Evolutionary conservation across 192 early-diverging fungal species (phyloP).

Genomic region (Backusella psychrophila): DNA sequence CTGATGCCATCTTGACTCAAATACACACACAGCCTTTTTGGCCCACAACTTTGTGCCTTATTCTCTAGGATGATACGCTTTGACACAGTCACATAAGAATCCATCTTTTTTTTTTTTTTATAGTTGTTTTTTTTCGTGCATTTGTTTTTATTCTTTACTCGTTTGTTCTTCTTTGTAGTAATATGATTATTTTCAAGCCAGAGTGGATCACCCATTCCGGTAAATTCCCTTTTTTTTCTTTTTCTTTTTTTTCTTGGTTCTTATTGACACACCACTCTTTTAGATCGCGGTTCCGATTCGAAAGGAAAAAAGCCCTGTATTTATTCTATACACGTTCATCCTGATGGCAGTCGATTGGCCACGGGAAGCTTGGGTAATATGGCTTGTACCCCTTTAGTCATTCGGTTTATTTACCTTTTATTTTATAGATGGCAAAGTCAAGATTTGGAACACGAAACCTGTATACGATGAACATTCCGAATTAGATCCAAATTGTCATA

Average conservation of each 20-base stretch:
- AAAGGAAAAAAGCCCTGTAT: constrained; percentile 59
- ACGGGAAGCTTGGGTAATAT: constrained; percentile 75
- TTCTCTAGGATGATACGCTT: not conserved
- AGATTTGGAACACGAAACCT: constrained; percentile 81
- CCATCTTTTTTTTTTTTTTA: not conserved
- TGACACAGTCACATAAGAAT: not conserved
- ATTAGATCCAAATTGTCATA: constrained; percentile 45
- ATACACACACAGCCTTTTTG: too few relatives aligned
- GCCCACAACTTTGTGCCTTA: too few relatives aligned
- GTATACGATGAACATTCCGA: constrained; percentile 53
- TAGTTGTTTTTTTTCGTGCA: not conserved
- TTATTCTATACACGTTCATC: constrained; percentile 88
- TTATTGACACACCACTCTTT: not conserved
- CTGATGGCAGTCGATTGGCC: constrained; percentile 78
- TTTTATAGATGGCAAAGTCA: constrained; percentile 77
- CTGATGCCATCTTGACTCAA: not conserved
- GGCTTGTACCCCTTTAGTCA: not conserved
- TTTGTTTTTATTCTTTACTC: not conserved
- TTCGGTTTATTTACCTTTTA: not conserved
- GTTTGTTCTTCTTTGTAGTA: not conserved
- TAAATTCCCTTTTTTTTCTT: constrained; percentile 36
- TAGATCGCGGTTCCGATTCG: constrained; percentile 27
- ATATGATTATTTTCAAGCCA: constrained; percentile 68
- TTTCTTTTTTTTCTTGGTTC: too few relatives aligned
- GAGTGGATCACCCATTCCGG: constrained; percentile 72